Conservation (phyloP, 148 eudicot genomes). For the Oxyria digyna region DNA sequence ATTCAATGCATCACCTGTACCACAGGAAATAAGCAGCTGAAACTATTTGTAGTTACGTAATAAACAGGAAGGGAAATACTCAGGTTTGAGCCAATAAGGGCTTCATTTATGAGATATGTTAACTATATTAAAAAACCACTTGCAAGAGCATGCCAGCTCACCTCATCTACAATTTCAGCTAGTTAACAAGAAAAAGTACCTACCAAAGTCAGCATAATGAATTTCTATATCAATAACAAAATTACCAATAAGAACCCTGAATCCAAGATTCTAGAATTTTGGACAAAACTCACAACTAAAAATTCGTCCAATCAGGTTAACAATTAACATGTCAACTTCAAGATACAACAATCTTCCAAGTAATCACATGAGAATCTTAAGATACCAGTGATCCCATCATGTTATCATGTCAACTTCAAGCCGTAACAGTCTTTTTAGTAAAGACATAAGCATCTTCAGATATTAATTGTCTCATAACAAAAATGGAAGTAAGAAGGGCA, state of each 20-base stretch:
- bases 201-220: neutral
- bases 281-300: too few relatives aligned
- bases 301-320: too few relatives aligned
- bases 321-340: neutral
- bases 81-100: neutral
- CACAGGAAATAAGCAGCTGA: constrained; percentile 9
- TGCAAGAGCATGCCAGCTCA: neutral
- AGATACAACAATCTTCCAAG: neutral
- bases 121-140: neutral
- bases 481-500: neutral
- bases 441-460: neutral
- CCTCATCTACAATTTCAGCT: neutral
- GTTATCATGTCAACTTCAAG: neutral
- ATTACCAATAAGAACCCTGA: neutral
- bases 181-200: neutral
- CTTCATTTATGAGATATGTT: neutral
- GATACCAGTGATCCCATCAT: neutral
- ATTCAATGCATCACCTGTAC: constrained; percentile 67
- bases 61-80: neutral
- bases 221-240: neutral
- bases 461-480: neutral
- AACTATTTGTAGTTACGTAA: neutral
- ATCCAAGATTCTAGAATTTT: neutral
- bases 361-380: neutral
- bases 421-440: neutral